Conservation (phyloP, 164 flowering plant species). For the Tinospora cordifolia region DNA sequence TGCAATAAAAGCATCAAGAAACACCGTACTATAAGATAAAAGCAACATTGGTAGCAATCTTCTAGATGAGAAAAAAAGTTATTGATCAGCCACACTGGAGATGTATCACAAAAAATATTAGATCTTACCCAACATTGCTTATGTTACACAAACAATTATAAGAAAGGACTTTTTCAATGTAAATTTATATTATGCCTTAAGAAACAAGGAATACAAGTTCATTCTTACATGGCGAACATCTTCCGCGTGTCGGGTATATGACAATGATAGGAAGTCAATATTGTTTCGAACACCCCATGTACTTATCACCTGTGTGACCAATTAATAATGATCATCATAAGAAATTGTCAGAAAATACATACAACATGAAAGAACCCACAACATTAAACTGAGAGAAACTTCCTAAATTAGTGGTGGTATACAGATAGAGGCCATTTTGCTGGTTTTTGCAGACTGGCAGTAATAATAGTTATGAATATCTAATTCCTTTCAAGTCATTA, state of each 20-base stretch:
- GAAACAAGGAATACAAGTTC: neutral
- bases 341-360: neutral
- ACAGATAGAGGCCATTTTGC: neutral
- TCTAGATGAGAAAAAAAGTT: neutral
- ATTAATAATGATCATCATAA: neutral
- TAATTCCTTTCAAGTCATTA: neutral
- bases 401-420: neutral
- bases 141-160: neutral
- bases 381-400: neutral
- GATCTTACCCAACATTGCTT: neutral
- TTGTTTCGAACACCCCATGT: constrained; percentile 88
- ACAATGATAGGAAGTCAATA: constrained; percentile 86
- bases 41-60: neutral
- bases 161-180: constrained; percentile 27
- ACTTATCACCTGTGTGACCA: constrained; percentile 54
- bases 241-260: constrained; percentile 82
- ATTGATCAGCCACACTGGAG: neutral
- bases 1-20: constrained; percentile 22
- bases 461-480: neutral
- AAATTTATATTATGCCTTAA: no score
- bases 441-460: neutral
- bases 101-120: neutral
- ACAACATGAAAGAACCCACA: neutral
- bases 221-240: constrained; percentile 7
- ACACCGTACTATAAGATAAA: neutral